Evolutionary conservation across 306 rosid genomes (phyloP), one percentile per base, ranked within the genome.

Genomic region (Lotus japonicus): DNA sequence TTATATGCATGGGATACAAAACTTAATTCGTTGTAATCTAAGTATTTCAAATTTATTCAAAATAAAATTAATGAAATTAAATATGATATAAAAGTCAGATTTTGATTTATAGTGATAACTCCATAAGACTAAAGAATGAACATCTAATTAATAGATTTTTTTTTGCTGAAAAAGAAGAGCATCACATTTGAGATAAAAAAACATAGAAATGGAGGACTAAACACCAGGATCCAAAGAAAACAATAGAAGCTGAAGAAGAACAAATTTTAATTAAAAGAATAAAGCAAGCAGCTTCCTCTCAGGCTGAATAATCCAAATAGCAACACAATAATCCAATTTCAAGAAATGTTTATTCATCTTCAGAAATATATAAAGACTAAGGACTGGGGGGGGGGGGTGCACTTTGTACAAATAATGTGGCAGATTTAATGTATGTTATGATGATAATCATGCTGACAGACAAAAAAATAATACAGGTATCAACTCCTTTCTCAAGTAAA

Each of bases 241-340:
- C 58, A 60, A 10, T 66, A 62, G 33, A 53, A 13, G 56, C 15
- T 23, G 39, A 7, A 45, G 14, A 64, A 46, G 59, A 60, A 49
- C 43, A 23, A 71, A 48, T 15, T 12, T n/a, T n/a, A 50, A 41
- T 5, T 63, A 15, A 58, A 23, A 41, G 14, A 58, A 26, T 54
- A 38, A 55, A 50, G 44, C 50, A 63, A 64, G 68, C 68, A 28
- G 8, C 53, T 64, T 64, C 50, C 46, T 41, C 53, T 11, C 42
- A 19, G 69, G 68, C 50, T 43, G 53, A 43, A 52, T 64, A 19
- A 66, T 43, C 70, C 54, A 51, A 58, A 64, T 11, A 45, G 11
- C 4, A 31, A 44, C 15, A 54, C 17, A 52, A 41, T 31, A 16
- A 56, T 13, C 15, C 75, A 78, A 52, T n/a, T 78, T 44, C 45